These are phyloP conservation scores for Melastoma candidum DNA, from an alignment of 441 rosid species.

Conservation along the genomic window DNA sequence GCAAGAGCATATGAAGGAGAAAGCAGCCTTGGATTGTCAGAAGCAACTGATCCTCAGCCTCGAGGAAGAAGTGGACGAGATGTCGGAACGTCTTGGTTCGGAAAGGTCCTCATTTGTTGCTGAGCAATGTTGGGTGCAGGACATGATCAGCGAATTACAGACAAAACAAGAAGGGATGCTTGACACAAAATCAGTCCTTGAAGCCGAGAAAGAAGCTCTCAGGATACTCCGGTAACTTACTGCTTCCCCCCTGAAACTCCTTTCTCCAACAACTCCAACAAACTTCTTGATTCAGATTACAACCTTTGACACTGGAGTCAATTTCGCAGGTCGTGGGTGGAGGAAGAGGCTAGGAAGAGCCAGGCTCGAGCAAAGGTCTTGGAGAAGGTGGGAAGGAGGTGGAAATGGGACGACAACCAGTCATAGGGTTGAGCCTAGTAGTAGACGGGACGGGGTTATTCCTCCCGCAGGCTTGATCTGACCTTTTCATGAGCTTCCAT, in stretches of 20 bases:
- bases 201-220: constrained; percentile 78
- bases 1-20: constrained; percentile 52
- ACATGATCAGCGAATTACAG: constrained; percentile 31
- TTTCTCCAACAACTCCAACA: neutral
- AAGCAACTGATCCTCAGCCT: constrained; percentile 55
- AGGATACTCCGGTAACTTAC: constrained; percentile 59
- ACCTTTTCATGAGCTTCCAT: too few species aligned
- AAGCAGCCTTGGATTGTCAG: constrained; percentile 75
- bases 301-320: neutral
- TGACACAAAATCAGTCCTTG: constrained; percentile 56
- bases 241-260: neutral
- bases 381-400: constrained; percentile 71
- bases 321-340: constrained; percentile 76
- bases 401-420: constrained; percentile 63
- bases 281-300: neutral
- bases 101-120: constrained; percentile 38
- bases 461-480: too few species aligned
- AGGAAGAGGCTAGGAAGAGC: constrained; percentile 88
- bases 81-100: constrained; percentile 52
- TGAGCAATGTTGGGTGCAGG: constrained; percentile 41
- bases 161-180: constrained; percentile 39
- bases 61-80: constrained; percentile 58
- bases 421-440: neutral
- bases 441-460: too few species aligned
- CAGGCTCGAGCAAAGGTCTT: constrained; percentile 83